Evolutionary conservation across 140 eudicot species (phyloP).

Genomic region (Anethum foeniculum): DNA sequence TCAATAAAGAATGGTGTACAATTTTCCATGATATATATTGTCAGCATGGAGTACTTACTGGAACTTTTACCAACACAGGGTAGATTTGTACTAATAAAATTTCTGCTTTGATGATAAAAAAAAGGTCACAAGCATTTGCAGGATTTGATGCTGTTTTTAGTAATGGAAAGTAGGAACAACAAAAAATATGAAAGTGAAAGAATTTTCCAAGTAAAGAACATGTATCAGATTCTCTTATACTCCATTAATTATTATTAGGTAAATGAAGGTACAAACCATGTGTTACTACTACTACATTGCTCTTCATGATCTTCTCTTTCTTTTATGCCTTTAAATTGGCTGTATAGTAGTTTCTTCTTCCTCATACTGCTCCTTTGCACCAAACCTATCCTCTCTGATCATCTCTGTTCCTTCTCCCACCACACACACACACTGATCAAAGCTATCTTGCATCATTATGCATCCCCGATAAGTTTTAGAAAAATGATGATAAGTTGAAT

Average conservation of each 20-base stretch:
- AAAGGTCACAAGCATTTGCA: neutral
- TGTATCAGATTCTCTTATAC: neutral
- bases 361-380: neutral
- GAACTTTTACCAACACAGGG: neutral
- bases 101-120: neutral
- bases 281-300: neutral
- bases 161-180: neutral
- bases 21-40: neutral
- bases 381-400: too few relatives aligned
- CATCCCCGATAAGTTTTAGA: neutral
- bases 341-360: neutral
- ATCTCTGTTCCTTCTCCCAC: neutral
- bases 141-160: neutral
- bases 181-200: neutral
- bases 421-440: neutral
- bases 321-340: neutral
- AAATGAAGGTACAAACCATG: neutral
- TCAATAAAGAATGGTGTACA: neutral
- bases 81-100: neutral
- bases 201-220: slow-evolving; percentile 1
- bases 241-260: neutral
- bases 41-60: neutral
- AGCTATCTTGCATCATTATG: neutral
- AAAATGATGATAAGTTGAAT: neutral
- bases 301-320: neutral